Evolutionary conservation across 1,284 basidiomycete species (phyloP).

Genomic region (Cryptococcus wingfieldii): DNA sequence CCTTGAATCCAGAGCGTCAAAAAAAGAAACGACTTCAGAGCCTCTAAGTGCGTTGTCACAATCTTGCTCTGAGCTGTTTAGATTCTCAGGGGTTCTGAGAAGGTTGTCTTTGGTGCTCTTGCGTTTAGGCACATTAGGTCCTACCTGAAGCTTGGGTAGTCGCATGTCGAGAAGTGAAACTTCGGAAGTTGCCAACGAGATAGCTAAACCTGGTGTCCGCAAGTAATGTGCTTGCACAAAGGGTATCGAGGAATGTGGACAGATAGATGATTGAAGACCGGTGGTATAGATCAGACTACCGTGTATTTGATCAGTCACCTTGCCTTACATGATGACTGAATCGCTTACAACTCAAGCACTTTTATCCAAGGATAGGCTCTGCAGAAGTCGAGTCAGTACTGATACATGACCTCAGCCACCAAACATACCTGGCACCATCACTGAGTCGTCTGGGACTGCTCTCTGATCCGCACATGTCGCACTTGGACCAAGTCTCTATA

Average conservation of each 20-base stretch:
- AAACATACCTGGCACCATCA: slow-evolving; percentile 14
- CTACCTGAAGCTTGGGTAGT: slow-evolving; percentile 37
- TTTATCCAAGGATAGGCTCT: background rate
- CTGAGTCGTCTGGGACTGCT: slow-evolving; percentile 9
- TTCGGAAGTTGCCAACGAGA: background rate
- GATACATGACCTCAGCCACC: background rate
- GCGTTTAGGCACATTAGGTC: slow-evolving; percentile 33
- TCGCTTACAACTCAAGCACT: background rate
- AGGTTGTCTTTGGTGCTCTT: slow-evolving; percentile 17
- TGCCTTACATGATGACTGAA: background rate
- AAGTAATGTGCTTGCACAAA: background rate
- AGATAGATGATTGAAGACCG: slow-evolving; percentile 15
- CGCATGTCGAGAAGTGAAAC: slow-evolving; percentile 25
- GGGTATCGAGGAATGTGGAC: background rate
- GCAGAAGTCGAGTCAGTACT: background rate
- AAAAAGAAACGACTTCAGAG: slow-evolving; percentile 6
- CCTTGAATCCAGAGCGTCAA: slow-evolving; percentile 3
- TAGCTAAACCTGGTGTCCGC: background rate
- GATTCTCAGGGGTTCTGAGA: too few species aligned
- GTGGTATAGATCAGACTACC: background rate
- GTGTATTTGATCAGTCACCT: background rate
- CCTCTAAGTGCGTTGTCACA: background rate
- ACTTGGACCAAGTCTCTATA: slow-evolving; percentile 21
- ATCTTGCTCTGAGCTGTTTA: slow-evolving; percentile 1
- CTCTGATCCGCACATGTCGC: slow-evolving; percentile 15